These are phyloP conservation scores for Acanthamoeba healyi DNA, from an alignment of 208 protist species.

Conservation along the genomic window DNA sequence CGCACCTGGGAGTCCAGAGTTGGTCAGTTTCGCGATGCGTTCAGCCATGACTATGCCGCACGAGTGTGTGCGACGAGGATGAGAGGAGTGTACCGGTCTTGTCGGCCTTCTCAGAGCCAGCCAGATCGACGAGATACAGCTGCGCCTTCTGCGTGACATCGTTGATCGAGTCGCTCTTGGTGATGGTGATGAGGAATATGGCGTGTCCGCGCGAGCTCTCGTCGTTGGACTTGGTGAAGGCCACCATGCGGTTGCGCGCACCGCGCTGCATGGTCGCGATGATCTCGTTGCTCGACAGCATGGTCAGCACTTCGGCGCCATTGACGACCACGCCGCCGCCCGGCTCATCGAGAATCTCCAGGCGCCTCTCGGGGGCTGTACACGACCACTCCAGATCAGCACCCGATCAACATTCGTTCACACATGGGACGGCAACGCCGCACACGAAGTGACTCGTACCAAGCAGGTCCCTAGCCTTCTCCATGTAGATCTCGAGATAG, in stretches of 20 bases:
- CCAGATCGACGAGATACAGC: constrained; percentile 92
- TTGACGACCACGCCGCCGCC: not conserved
- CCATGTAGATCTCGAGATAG: constrained; percentile 76
- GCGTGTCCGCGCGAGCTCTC: constrained; percentile 39
- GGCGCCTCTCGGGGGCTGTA: not conserved
- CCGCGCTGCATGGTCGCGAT: constrained; percentile 36
- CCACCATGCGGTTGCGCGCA: constrained; percentile 34
- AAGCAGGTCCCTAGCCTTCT: constrained; percentile 54
- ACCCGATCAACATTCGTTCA: too few relatives aligned
- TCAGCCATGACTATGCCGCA: not conserved
- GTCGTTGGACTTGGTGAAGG: constrained; percentile 33
- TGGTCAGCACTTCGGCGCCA: not conserved
- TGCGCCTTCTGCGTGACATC: constrained; percentile 45
- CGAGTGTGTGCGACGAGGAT: not conserved
- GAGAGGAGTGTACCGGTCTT: constrained; percentile 84
- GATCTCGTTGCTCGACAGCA: constrained; percentile 21
- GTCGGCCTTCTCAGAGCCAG: constrained; percentile 85
- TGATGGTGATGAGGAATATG: constrained; percentile 27
- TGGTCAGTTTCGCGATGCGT: too few relatives aligned
- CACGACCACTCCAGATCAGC: too few relatives aligned
- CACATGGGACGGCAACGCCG: too few relatives aligned
- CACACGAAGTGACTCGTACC: constrained; percentile 3
- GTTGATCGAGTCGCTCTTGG: not conserved
- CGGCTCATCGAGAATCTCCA: constrained; percentile 3
- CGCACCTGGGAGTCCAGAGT: not conserved